Conservation (phyloP, 78 protist species). For the Speleostelium caveatum region DNA sequence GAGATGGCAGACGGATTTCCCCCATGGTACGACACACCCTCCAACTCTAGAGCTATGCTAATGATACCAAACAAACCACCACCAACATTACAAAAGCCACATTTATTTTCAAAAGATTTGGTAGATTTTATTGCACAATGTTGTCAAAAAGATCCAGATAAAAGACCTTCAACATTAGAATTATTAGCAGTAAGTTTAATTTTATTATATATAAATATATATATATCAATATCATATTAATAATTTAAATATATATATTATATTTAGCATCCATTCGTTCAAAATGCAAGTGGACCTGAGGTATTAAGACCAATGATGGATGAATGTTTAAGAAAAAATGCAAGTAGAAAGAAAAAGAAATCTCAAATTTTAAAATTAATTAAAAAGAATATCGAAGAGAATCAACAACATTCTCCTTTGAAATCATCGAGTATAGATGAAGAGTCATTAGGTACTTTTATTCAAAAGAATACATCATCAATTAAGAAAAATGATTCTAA, state of each 20-base stretch:
- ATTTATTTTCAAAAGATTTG: constrained; percentile 66
- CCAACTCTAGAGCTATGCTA: constrained; percentile 73
- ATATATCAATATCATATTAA: too few species aligned
- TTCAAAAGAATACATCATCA: neutral
- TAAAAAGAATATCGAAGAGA: neutral
- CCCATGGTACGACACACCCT: constrained; percentile 47
- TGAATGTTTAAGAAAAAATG: constrained; percentile 47
- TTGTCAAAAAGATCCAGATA: constrained; percentile 84
- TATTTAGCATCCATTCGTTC: constrained; percentile 53
- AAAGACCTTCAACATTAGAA: constrained; percentile 81
- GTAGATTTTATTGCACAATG: constrained; percentile 83
- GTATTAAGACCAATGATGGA: constrained; percentile 49
- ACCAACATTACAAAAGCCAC: constrained; percentile 77
- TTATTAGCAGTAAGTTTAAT: constrained; percentile 45
- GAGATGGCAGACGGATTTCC: constrained; percentile 79
- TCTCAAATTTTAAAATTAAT: neutral
- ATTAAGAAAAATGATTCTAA: neutral
- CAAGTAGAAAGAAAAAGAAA: constrained; percentile 12
- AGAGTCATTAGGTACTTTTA: constrained; percentile 23
- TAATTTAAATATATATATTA: neutral
- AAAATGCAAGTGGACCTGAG: neutral
- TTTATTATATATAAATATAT: neutral
- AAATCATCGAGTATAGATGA: neutral
- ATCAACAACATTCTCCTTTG: neutral
- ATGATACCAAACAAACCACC: constrained; percentile 86